Percentiles rank a stretch among this genome's conserved stretches.
Conservation (phyloP, 441 rosid species). For the Cnidoscolus chayamansa region DNA sequence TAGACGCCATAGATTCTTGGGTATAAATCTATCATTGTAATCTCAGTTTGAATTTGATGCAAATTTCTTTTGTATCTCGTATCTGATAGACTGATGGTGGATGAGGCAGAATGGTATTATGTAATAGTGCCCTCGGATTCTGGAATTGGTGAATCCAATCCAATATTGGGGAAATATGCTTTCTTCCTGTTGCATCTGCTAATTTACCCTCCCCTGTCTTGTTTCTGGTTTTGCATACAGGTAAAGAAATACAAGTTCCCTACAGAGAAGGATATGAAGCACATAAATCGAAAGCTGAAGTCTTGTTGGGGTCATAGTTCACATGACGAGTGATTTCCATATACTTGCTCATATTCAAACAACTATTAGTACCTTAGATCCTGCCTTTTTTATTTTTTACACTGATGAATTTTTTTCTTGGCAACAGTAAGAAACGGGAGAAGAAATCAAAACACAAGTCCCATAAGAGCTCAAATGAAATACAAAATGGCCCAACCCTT, state of each 20-base stretch:
- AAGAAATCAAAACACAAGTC: constrained; percentile 87
- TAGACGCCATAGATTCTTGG: constrained; percentile 56
- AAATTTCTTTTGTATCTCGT: neutral
- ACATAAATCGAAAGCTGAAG: constrained; percentile 81
- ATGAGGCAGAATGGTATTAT: neutral
- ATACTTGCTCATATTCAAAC: constrained; percentile 4
- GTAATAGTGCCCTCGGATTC: neutral
- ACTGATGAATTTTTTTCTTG: constrained; percentile 18
- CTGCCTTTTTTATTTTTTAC: neutral
- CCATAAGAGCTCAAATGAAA: constrained; percentile 55
- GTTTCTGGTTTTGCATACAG: constrained; percentile 30
- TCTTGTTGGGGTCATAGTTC: constrained; percentile 87
- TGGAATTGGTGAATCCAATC: neutral
- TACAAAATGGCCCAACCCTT: constrained; percentile 29
- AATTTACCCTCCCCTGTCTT: neutral
- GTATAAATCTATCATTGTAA: constrained; percentile 32
- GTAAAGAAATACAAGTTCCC: constrained; percentile 64
- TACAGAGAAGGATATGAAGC: constrained; percentile 91
- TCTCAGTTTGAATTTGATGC: constrained; percentile 13
- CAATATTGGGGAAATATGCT: neutral
- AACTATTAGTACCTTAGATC: neutral
- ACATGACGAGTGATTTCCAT: constrained; percentile 62
- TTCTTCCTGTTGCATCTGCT: neutral
- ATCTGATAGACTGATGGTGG: neutral
- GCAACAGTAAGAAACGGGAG: constrained; percentile 76